Evolutionary conservation across 345 rosid species (phyloP).

Genomic region (Dovyalis caffra): DNA sequence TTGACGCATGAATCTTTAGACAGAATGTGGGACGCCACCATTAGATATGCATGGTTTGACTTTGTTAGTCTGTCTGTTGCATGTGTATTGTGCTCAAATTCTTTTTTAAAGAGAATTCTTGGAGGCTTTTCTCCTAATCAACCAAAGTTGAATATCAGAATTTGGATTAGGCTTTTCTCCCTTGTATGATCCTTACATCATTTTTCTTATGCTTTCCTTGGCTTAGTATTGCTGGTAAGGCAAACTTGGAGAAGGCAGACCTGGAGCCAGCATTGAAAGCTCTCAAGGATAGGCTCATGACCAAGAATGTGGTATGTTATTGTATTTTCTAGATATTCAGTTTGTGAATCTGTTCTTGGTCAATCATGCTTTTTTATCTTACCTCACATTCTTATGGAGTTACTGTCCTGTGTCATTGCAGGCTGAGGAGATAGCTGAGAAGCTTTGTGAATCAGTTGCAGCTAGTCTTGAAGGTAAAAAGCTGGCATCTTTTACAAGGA

Average conservation of each 20-base stretch:
- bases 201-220: constrained; percentile 17
- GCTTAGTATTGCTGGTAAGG: constrained; percentile 91
- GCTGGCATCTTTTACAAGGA: constrained; percentile 92
- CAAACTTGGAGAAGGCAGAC: constrained; percentile 91
- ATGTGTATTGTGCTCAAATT: not conserved
- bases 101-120: not conserved
- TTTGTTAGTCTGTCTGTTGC: not conserved
- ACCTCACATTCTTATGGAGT: constrained; percentile 3
- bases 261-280: constrained; percentile 91
- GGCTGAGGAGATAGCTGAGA: constrained; percentile 99
- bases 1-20: not conserved
- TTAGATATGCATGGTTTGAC: not conserved
- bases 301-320: constrained; percentile 94
- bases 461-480: constrained; percentile 98
- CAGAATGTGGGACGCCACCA: not conserved
- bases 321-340: not conserved
- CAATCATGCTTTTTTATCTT: not conserved
- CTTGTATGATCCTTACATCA: not conserved
- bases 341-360: constrained; percentile 1
- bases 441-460: constrained; percentile 96
- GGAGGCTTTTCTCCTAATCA: not conserved
- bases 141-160: not conserved
- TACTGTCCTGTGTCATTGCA: constrained; percentile 24
- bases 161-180: not conserved
- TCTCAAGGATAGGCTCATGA: constrained; percentile 97